Evolutionary conservation across 2,329 filamentous ascomycete genomes (phyloP), one percentile per base, ranked within the genome.

Genomic region (Penicillium rolfsii): DNA sequence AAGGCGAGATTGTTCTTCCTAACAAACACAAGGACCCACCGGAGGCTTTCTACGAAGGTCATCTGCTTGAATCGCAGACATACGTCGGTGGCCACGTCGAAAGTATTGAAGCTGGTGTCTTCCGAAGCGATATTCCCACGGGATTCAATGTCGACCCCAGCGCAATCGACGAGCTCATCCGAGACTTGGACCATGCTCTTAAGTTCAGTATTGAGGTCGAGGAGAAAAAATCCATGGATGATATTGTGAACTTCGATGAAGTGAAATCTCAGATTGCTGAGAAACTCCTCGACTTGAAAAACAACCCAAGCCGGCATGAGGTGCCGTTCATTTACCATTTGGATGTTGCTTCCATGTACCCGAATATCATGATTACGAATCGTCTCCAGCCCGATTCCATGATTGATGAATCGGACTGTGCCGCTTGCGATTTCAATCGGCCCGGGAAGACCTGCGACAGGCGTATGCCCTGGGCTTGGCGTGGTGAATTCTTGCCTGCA

Each of bases 351-450:
- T 97, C 95, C 61, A 99, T 99, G 95, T 99, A 99, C 75, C 95
- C 95, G 9, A 99, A 99, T 77, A 99, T 99, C 76, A 99, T 99
- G 96, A 99, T 96, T 1, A 99, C 95, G 1, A 99, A 99, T 76
- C 90, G 95, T 75, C 79, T 99, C 50, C 95, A 99, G 70, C 95
- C 95, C 0, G 95, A 99, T 76, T 98, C 95, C n/a, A 96, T 99
- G 93, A 96, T 99, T 57, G 83, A 94, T 52, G 96, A 99, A 74
- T 91, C 93, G 0, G 92, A 97, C 70, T 99, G 96, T 71, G 95
- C 95, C 2, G 93, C 95, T 11, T 99, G 96, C 77, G 96, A 99
- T 75, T 99, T 99, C 82, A 99, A 99, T 69, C 84, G 95, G 48
- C 95, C 95, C 0, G 95, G 95, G 35, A 99, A 99, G 79, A 98